Evolutionary conservation across 352 stramenopile genomes (phyloP).

Genomic region (Peronosclerospora sorghi): DNA sequence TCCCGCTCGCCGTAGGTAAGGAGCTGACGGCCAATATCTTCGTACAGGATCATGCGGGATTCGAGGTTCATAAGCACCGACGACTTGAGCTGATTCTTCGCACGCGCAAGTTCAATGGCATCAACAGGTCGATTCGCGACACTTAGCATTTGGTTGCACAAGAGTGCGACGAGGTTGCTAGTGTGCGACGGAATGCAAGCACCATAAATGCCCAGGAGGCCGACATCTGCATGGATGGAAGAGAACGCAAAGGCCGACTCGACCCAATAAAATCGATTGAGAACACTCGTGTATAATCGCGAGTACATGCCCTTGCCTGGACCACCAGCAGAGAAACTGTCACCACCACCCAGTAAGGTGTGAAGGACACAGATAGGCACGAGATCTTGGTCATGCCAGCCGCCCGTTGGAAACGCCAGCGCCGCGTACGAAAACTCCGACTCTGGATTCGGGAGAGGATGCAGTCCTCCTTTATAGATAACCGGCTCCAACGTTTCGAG

Average conservation of each 20-base stretch:
- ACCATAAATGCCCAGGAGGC: constrained; percentile 93
- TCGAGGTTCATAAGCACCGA: constrained; percentile 99
- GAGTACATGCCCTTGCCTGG: constrained; percentile 99
- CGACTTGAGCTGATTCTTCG: constrained; percentile 99
- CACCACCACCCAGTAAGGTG: constrained; percentile 94
- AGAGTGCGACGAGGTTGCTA: constrained; percentile 86
- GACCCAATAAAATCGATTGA: constrained; percentile 97
- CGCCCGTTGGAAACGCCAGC: constrained; percentile 92
- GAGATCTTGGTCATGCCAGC: constrained; percentile 94
- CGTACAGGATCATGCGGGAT: constrained; percentile 95
- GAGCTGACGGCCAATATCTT: constrained; percentile 98
- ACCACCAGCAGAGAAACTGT: constrained; percentile 97
- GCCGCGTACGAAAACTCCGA: constrained; percentile 85
- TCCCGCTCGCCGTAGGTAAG: constrained; percentile 93
- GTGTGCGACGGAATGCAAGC: constrained; percentile 73
- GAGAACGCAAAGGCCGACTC: constrained; percentile 97
- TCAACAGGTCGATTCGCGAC: constrained; percentile 73
- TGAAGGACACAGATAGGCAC: constrained; percentile 96
- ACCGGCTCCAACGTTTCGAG: constrained; percentile 31
- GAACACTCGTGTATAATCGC: constrained; percentile 93
- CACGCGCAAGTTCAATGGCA: constrained; percentile 86
- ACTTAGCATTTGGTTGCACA: constrained; percentile 89
- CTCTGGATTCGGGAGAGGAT: constrained; percentile 56
- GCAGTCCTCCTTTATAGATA: constrained; percentile 59
- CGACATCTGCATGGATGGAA: constrained; percentile 90